Evolutionary conservation across 129 eudicot species (phyloP).

Genomic region (Arctium lappa): DNA sequence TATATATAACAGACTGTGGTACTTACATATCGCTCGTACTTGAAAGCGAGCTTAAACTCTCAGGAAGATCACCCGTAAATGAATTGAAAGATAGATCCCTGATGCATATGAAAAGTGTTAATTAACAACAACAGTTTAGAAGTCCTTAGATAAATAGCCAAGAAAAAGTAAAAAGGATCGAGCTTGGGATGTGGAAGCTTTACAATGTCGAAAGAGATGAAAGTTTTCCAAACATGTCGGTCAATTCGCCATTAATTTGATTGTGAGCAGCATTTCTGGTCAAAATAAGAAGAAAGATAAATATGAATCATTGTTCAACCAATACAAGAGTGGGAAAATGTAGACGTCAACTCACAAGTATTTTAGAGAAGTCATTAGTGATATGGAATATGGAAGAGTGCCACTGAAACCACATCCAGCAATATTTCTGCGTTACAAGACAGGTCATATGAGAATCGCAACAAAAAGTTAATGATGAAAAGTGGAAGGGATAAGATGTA

Average conservation of each 20-base stretch:
- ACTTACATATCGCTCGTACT: constrained; percentile 70
- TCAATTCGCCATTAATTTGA: constrained; percentile 59
- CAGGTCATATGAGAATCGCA: neutral
- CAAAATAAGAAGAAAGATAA: neutral
- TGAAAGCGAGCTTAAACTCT: constrained; percentile 54
- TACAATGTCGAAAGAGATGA: constrained; percentile 70
- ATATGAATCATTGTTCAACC: neutral
- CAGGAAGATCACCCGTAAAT: constrained; percentile 72
- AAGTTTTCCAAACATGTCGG: constrained; percentile 55
- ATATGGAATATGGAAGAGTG: constrained; percentile 69
- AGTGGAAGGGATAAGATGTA: neutral
- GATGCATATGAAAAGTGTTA: constrained; percentile 21
- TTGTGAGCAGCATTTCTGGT: constrained; percentile 74
- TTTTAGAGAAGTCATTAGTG: constrained; percentile 60
- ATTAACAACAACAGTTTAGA: neutral
- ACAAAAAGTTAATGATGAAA: neutral
- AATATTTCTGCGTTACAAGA: constrained; percentile 62
- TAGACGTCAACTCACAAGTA: constrained; percentile 51
- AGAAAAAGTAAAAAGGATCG: neutral
- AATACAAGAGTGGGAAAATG: neutral
- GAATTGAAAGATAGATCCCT: constrained; percentile 85
- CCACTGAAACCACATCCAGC: constrained; percentile 73
- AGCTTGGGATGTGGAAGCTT: constrained; percentile 24
- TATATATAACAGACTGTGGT: neutral
- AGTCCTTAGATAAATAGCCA: neutral